phyloP scores from a whole-genome alignment of 768 basidiomycete species.

The Kwoniella mangroviensis region DNA sequence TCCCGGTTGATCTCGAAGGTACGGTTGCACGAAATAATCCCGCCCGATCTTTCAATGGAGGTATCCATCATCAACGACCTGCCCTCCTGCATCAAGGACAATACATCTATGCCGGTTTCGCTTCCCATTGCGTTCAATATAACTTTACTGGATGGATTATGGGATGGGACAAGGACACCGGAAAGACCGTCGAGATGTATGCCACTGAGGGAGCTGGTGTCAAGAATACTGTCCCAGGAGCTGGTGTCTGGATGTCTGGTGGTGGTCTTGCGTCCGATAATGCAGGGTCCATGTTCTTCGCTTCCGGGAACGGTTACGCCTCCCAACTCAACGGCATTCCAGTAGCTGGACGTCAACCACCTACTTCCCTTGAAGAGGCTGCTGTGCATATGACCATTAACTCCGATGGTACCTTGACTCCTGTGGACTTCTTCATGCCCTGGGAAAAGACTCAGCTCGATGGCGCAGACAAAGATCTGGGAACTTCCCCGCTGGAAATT shows the following conservation, averaged over 20 bases:
- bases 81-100: conserved; percentile 21
- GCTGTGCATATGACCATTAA: conserved; percentile 24
- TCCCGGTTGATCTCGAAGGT: conserved; percentile 21
- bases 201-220: conserved; percentile 23
- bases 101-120: conserved; percentile 26
- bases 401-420: conserved; percentile 18
- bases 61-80: conserved; percentile 25
- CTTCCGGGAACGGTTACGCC: conserved; percentile 23
- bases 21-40: conserved; percentile 25
- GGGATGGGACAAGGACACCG: conserved; percentile 21
- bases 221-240: conserved; percentile 14
- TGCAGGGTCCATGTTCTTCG: conserved; percentile 22
- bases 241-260: conserved; percentile 26
- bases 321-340: conserved; percentile 26
- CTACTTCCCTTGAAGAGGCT: conserved; percentile 27
- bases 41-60: conserved; percentile 22
- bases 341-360: conserved; percentile 18
- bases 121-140: conserved; percentile 26
- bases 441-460: conserved; percentile 27
- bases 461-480: conserved; percentile 26
- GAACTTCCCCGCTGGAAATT: conserved; percentile 20
- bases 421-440: conserved; percentile 28
- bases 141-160: conserved; percentile 30
- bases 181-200: conserved; percentile 16
- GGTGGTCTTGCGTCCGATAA: conserved; percentile 22